Evolutionary conservation across 2,329 filamentous ascomycete species (phyloP).

Genomic region (Stachybotrys echinatus): DNA sequence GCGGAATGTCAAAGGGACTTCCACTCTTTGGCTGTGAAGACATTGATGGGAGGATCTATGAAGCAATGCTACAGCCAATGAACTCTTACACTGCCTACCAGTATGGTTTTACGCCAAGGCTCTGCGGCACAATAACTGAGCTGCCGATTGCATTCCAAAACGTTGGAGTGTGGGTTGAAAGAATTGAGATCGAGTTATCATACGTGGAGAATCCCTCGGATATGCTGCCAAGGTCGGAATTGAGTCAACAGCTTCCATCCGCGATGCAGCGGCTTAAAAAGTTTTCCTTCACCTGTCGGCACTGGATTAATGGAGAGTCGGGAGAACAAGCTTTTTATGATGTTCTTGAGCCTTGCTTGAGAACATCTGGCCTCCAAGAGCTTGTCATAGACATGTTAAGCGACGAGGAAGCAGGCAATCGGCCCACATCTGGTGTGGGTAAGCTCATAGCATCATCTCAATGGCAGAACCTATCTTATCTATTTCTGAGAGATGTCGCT

Average conservation of each 20-base stretch:
- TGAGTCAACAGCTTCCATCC: slow-evolving; percentile 1
- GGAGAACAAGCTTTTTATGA: neutral
- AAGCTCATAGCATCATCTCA: slow-evolving; percentile 2
- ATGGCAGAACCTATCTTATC: slow-evolving; percentile 1
- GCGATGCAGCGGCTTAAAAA: slow-evolving; percentile 1
- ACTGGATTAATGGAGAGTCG: slow-evolving; percentile 1
- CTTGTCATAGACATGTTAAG: neutral
- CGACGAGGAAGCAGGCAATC: neutral
- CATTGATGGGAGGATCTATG: slow-evolving; percentile 1
- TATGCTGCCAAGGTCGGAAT: neutral
- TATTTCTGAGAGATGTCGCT: slow-evolving; percentile 1
- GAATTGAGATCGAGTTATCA: slow-evolving; percentile 1
- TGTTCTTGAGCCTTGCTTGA: neutral
- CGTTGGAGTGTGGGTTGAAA: neutral
- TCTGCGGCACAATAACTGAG: slow-evolving; percentile 1
- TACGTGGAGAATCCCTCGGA: neutral
- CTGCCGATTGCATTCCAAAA: neutral
- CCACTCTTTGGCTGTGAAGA: slow-evolving; percentile 1
- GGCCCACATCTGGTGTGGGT: neutral
- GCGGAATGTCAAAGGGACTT: neutral
- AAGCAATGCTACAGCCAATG: neutral
- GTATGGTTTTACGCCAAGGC: slow-evolving; percentile 2
- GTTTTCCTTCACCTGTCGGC: slow-evolving; percentile 1
- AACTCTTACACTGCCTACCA: neutral
- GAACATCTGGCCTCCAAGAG: neutral